These are phyloP conservation scores for Russula sp. DNA, from an alignment of 768 basidiomycete species.

Conservation along the genomic window DNA sequence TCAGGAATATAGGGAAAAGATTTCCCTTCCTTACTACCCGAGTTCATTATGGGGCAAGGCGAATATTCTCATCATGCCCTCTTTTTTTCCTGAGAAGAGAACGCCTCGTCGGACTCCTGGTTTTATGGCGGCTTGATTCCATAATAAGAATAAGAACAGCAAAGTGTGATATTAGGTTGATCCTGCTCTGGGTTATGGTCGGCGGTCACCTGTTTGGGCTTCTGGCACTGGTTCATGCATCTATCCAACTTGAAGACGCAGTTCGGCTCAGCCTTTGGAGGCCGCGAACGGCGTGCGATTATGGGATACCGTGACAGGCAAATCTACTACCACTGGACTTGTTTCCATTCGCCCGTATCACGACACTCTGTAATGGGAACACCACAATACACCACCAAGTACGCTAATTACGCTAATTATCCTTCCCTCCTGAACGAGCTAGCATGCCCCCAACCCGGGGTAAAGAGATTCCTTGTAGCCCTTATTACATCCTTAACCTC, in stretches of 20 bases:
- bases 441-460: slow-evolving; percentile 7
- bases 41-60: background rate
- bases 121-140: background rate
- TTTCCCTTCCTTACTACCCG: background rate
- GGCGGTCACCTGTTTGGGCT: background rate
- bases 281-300: background rate
- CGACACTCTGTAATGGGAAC: background rate
- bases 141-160: slow-evolving; percentile 8
- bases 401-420: slow-evolving; percentile 10
- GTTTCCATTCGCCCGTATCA: background rate
- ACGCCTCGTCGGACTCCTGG: background rate
- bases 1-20: background rate
- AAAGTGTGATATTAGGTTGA: background rate
- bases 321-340: background rate
- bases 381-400: slow-evolving; percentile 8
- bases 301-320: background rate
- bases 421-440: background rate
- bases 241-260: slow-evolving; percentile 12
- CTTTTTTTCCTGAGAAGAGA: slow-evolving; percentile 2
- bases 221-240: background rate
- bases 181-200: background rate
- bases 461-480: background rate
- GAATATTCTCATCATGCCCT: background rate
- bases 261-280: slow-evolving; percentile 13
- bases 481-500: slow-evolving; percentile 2